Conservation (phyloP, 495 filamentous ascomycete genomes). For the Podospora pseudocomata region DNA sequence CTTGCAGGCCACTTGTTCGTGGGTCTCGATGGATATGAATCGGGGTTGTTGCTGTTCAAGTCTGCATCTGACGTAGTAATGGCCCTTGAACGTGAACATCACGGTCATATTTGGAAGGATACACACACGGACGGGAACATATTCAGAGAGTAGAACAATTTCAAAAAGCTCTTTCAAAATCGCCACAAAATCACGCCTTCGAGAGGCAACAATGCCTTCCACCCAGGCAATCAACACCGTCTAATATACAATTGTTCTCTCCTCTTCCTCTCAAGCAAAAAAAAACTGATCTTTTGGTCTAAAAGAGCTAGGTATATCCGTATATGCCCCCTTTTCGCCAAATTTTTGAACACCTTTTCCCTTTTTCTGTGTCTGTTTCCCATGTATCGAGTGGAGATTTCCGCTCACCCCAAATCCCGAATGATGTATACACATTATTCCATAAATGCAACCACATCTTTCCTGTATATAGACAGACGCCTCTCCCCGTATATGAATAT, state of each 20-base stretch:
- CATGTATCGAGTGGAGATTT: constrained; percentile 4
- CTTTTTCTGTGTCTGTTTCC: not conserved
- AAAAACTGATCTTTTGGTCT: not conserved
- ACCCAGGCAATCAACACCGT: not conserved
- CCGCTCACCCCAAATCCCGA: not conserved
- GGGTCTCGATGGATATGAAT: not conserved
- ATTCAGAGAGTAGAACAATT: not conserved
- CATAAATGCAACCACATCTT: not conserved
- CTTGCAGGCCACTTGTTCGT: not conserved
- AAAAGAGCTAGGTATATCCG: not conserved
- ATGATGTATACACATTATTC: not conserved
- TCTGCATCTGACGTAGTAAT: not conserved
- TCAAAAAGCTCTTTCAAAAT: not conserved
- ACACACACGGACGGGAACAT: not conserved
- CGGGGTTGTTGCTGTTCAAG: not conserved
- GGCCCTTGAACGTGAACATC: not conserved
- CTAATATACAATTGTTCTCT: not conserved
- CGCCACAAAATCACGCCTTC: constrained; percentile 12
- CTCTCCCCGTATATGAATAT: not conserved
- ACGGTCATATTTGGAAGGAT: not conserved
- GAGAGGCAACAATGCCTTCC: constrained; percentile 3
- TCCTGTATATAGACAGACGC: not conserved
- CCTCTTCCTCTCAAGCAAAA: not conserved
- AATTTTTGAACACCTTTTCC: not conserved
- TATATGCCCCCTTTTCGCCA: not conserved